phyloP scores from a whole-genome alignment of 2,329 filamentous ascomycete species.

The Clarireedia monteithiana region DNA sequence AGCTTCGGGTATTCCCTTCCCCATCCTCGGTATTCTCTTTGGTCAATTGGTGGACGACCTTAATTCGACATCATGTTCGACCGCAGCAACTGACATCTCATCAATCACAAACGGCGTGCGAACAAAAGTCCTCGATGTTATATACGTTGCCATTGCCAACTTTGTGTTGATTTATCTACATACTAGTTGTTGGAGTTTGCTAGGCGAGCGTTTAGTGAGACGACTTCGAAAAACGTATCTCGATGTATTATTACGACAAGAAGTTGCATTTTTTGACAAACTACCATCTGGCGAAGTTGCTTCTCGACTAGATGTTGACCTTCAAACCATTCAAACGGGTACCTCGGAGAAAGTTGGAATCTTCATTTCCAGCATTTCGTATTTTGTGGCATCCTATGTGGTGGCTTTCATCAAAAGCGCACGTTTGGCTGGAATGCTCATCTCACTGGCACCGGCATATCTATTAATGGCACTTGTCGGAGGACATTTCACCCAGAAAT shows the following conservation, averaged over 20 bases:
- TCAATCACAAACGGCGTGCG: slow-evolving; percentile 8
- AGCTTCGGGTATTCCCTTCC: slow-evolving; percentile 53
- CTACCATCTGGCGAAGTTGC: slow-evolving; percentile 44
- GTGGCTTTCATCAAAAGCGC: slow-evolving; percentile 52
- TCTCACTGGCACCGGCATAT: slow-evolving; percentile 1
- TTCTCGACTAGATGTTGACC: slow-evolving; percentile 44
- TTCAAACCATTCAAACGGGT: slow-evolving; percentile 48
- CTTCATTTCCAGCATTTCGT: slow-evolving; percentile 40
- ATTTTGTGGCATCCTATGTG: slow-evolving; percentile 43
- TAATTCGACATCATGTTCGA: slow-evolving; percentile 39
- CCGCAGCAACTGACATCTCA: neutral
- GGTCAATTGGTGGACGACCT: slow-evolving; percentile 57
- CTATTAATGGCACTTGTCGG: neutral
- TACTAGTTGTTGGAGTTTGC: slow-evolving; percentile 49
- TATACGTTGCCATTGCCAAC: slow-evolving; percentile 56
- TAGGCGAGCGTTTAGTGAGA: slow-evolving; percentile 45
- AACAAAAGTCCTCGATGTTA: slow-evolving; percentile 49
- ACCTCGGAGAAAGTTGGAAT: slow-evolving; percentile 54
- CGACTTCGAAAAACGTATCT: slow-evolving; percentile 46
- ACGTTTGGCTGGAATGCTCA: slow-evolving; percentile 40
- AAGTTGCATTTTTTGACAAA: slow-evolving; percentile 46
- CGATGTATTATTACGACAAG: slow-evolving; percentile 41
- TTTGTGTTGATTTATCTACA: slow-evolving; percentile 59
- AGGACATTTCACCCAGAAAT: neutral
- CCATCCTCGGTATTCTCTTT: slow-evolving; percentile 57